Evolutionary conservation across 495 filamentous ascomycete species (phyloP), one percentile per base, ranked within the genome.

Genomic region (Neurospora terricola): DNA sequence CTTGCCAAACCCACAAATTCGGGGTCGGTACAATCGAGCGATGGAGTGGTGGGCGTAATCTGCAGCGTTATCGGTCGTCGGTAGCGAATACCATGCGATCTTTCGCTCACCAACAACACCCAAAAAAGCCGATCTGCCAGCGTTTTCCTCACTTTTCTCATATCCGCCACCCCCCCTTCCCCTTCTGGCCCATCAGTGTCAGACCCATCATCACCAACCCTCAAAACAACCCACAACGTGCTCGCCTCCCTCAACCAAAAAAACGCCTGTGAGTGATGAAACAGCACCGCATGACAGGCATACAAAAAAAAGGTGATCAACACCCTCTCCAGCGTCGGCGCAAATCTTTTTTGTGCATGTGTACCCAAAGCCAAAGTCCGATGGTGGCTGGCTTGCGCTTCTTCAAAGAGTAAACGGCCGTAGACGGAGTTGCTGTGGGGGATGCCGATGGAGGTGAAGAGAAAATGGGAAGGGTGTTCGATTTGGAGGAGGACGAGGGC

Each of bases 241-340:
- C 86, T 89, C 3, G 89, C 87, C 75, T 90, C 88, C 34, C 88
- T 84, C 1, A 91, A 83, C 80, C 87, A 86, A 74, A 87, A 88
- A 82, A 89, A 91, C 0, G 88, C 88, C 54, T 86, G 85, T 43
- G 86, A 85, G 73, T 90, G 87, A 72, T 86, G 86, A 71, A 89
- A 88, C 18, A 93, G 80, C 71, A 89, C 89, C 66, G 89, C 91
- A 76, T 90, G 90, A 54, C 89, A 89, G 0, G 89, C 90, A 73
- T 91, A 93, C 16, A 91, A 80, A 73, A 93, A 92, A 79, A 91
- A 93, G 0, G 90, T 91, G 1, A 90, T 90, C 18, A 91, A 78
- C 14, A 91, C 83, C 18, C 83, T 86, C 69, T 88, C 86, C 11
- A 91, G 82, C 0, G 89, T 89, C 0, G 90, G 86, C 0, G 48